A percentile compares a stretch with the other conserved stretches of the same genome.
These are phyloP conservation scores for Botrytis pseudocinerea DNA, from an alignment of 2,329 filamentous ascomycete genomes.

Conservation along the genomic window DNA sequence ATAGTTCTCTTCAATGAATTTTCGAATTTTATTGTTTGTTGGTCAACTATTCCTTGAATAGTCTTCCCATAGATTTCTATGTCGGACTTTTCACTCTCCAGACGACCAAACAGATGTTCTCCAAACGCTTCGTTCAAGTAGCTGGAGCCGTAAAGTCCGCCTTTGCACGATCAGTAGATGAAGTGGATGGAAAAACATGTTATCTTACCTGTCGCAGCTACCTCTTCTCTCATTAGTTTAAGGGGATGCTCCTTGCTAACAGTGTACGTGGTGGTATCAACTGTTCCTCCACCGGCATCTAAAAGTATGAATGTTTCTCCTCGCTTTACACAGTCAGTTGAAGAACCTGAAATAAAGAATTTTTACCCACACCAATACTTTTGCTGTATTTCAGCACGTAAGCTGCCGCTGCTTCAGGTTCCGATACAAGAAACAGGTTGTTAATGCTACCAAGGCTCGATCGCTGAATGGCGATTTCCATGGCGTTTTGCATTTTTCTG, in stretches of 20 bases:
- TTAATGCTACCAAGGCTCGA: slow-evolving; percentile 27
- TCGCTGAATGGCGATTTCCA: slow-evolving; percentile 23
- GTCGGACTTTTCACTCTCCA: slow-evolving; percentile 22
- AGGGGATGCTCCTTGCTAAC: slow-evolving; percentile 30
- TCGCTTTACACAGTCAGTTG: slow-evolving; percentile 19
- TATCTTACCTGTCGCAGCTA: slow-evolving; percentile 29
- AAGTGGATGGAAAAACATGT: not conserved
- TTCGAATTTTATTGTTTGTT: slow-evolving; percentile 25
- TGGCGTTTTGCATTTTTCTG: slow-evolving; percentile 28
- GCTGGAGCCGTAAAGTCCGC: slow-evolving; percentile 26
- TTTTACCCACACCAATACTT: slow-evolving; percentile 17
- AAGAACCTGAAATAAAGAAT: not conserved
- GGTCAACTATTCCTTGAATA: slow-evolving; percentile 24
- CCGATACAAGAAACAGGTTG: slow-evolving; percentile 37
- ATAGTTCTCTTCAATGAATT: slow-evolving; percentile 21
- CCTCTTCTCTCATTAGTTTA: slow-evolving; percentile 31
- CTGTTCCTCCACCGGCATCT: slow-evolving; percentile 37
- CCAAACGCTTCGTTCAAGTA: slow-evolving; percentile 28
- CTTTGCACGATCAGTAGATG: slow-evolving; percentile 13
- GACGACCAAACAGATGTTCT: slow-evolving; percentile 19
- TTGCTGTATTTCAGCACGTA: slow-evolving; percentile 22
- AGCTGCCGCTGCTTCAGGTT: slow-evolving; percentile 24
- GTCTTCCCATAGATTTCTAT: slow-evolving; percentile 24
- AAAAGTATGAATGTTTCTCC: slow-evolving; percentile 34
- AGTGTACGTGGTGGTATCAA: slow-evolving; percentile 36